Evolutionary conservation across 176 grass and related monocot genomes (phyloP).

Genomic region (Saccharum officinarum): DNA sequence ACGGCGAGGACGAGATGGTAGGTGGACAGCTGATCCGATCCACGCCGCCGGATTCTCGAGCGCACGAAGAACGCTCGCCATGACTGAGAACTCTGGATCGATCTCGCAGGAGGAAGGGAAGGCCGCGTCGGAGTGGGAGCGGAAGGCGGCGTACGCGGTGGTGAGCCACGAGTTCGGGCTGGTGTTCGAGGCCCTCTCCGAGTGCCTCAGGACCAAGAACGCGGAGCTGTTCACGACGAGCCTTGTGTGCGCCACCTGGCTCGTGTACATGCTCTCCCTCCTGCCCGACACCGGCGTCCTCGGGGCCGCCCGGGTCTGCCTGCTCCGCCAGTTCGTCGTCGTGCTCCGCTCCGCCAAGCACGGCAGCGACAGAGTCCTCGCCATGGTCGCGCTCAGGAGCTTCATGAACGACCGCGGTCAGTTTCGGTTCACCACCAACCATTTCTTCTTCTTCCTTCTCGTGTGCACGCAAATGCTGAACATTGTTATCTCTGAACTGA

Average conservation of each 20-base stretch:
- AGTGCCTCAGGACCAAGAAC: slow-evolving; percentile 54
- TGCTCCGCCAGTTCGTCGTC: slow-evolving; percentile 60
- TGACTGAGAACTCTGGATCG: background rate
- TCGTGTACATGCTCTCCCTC: slow-evolving; percentile 59
- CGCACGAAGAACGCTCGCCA: too few species aligned
- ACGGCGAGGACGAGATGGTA: slow-evolving; percentile 46
- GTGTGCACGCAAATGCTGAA: too few species aligned
- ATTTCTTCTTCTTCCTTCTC: background rate
- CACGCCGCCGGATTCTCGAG: background rate
- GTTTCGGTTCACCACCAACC: background rate
- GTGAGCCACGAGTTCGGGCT: slow-evolving; percentile 80
- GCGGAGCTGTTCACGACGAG: slow-evolving; percentile 59
- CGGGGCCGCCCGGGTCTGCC: slow-evolving; percentile 59
- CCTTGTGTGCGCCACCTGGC: slow-evolving; percentile 64
- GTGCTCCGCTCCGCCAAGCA: slow-evolving; percentile 64
- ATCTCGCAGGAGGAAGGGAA: slow-evolving; percentile 52
- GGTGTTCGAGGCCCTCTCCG: slow-evolving; percentile 63
- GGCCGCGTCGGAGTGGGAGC: slow-evolving; percentile 55
- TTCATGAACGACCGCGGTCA: slow-evolving; percentile 69
- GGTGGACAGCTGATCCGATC: background rate
- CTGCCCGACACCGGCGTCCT: slow-evolving; percentile 73
- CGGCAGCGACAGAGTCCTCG: slow-evolving; percentile 58
- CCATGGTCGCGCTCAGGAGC: slow-evolving; percentile 67
- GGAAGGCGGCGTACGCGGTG: slow-evolving; percentile 61
- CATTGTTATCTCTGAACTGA: background rate